Conservation (phyloP, 2,329 filamentous ascomycete species). For the Cladorrhinum sp. region DNA sequence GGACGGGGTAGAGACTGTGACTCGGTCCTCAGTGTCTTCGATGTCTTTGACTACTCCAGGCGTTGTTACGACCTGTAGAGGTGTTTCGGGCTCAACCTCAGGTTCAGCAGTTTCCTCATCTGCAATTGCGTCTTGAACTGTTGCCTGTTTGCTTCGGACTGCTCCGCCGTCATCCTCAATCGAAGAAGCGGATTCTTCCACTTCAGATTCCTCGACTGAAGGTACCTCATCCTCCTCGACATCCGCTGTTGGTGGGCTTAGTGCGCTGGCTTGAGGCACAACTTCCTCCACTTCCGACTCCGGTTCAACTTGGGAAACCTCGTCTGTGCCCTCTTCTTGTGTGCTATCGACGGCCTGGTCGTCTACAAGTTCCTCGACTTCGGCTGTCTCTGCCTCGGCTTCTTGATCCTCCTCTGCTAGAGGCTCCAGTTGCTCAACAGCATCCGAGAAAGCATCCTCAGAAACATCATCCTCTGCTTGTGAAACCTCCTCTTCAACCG, state of each 20-base stretch:
- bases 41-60: not conserved
- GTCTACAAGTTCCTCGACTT: not conserved
- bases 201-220: not conserved
- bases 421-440: not conserved
- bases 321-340: not conserved
- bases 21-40: not conserved
- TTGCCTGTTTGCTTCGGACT: not conserved
- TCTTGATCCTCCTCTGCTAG: too few species aligned
- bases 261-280: not conserved
- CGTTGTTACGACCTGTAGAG: conserved; percentile 10
- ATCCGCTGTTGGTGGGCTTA: not conserved
- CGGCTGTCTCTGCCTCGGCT: too few species aligned
- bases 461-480: not conserved
- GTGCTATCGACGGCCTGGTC: not conserved
- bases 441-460: not conserved
- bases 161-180: not conserved
- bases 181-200: not conserved
- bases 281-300: not conserved
- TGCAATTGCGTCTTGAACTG: not conserved
- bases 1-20: not conserved
- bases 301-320: not conserved
- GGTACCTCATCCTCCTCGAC: not conserved
- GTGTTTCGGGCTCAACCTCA: conserved; percentile 14
- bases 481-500: not conserved
- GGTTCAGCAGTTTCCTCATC: not conserved